Evolutionary conservation across 2,329 filamentous ascomycete genomes (phyloP), one percentile per base, ranked within the genome.

Genomic region (Penicillium corylophilum): DNA sequence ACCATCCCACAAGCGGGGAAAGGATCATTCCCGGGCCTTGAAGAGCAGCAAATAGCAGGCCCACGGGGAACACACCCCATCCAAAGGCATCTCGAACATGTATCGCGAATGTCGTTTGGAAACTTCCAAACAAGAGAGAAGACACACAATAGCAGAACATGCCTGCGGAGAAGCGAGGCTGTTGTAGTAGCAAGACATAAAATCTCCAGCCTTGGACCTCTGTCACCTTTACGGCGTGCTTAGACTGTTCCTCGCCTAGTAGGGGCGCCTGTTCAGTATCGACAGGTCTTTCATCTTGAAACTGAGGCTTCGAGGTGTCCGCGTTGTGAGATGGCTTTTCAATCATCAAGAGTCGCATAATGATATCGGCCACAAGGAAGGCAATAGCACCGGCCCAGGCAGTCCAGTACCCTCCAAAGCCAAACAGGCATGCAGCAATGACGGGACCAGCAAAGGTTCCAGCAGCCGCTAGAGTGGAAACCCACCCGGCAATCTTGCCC

Each of bases 21-120:
- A 82, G 56, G 60, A 88, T 82, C 7, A 79, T 78, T 2, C 53
- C 54, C 0, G 86, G 86, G 2, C 85, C 69, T 42, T 86, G 79
- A 24, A 88, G 60, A 3, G 77, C 72, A 2, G 84, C 71, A 58
- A 85, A 83, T 15, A 83, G 66, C 6, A 85, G 65, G 0, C 82
- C 82, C 1, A 80, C 78, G 0, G 76, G 79, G 0, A 77, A 75
- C 0, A 82, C 78, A 41, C 76, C 71, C 79, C 80, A 85, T 48
- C 69, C 57, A 56, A 85, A 86, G 0, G 71, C 74, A 9, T 70
- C 62, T 38, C 77, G 71, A 7, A 83, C 79, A 57, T 80, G 82
- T 0, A 85, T 68, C 2, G 82, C 81, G 1, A 84, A 61, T 0
- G 82, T 78, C 1, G 78, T 76, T 54, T 84, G 82, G 49, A 83